Base-by-base conservation (phyloP, 2,329 filamentous ascomycete genomes). In the Cladosporium phlei region DNA sequence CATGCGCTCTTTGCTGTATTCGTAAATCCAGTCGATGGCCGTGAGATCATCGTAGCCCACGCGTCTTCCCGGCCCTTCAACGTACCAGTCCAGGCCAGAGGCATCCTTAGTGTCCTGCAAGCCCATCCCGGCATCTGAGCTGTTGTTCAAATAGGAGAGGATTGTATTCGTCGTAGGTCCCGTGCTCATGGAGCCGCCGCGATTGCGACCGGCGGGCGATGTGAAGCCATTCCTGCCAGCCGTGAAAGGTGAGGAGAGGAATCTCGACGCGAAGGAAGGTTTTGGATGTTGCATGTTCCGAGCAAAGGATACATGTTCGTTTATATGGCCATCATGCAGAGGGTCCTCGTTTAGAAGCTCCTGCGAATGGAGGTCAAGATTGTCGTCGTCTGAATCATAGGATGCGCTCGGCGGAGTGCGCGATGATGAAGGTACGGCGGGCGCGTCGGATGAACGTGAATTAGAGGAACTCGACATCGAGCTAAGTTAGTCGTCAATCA, bases 1-100 rank as follows among this genome's bases (percentile, higher is more conserved):
- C 66, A 95, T 88, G 16, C 93, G 81, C 70, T 98, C 93, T 66
- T 96, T 96, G 43, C 87, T 93, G 63, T 97, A 95, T 67, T 98
- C 93, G 59, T 95, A 97, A 63, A 97, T 97, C 93, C 93, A 98
- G 71, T 98, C 93, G 65, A 98, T 98, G 49, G 93, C 91, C 12
- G 91, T 96, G 65, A 96, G 75, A 69, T 98, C 86, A 62, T 96
- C 91, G 70, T 98, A 98, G 46, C 87, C 91, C 28, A 96, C 90
- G 61, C 93, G 81, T 44, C 88, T 80, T 1, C 90, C 90, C 0
- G 88, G 89, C 1, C 88, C 89, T 66, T 96, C 91, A 38, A 85
- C 77, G 63, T 94, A 86, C 91, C 91, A 97, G 66, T 97, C 91
- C 16, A 71, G 55, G 0, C 65, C 66, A 11, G 55, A 62, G 19